Evolutionary conservation across 192 early-diverging fungal genomes (phyloP), one percentile per base, ranked within the genome.

Genomic region (Backusella macrospora): DNA sequence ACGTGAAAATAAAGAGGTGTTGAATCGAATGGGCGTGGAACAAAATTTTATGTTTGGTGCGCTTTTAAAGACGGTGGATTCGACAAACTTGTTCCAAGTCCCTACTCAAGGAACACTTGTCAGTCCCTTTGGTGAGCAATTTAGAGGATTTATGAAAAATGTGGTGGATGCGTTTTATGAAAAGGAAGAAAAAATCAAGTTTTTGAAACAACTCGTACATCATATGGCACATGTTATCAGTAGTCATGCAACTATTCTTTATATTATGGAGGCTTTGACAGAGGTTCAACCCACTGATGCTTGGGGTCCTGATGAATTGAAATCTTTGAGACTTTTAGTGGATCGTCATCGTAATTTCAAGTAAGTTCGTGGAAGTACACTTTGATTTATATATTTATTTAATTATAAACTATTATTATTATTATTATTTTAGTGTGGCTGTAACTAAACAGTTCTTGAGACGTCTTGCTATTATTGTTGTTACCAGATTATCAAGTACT

Each of bases 301-400:
- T 23, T 80, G 74, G 70, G 74, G 78, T 44, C n/a, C 70, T 16
- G 78, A 76, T 65, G 78, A 80, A 63, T 67, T 80, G 2, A 80
- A 80, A 38, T 75, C 78, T 13, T 29, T 80, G 15, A 70, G 78
- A 64, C 42, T 68, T 10, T 39, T 80, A 39, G 68, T 80, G 6
- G 78, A 80, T 68, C 47, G 73, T 34, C 74, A 80, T 62, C 47
- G 68, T 2, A 66, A 71, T 34, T 80, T 80, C 66, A 65, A 76
- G 71, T 76, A 76, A 65, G 45, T 75, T 13, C 3, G 0, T 14
- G n/a, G 0, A 46, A 12, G n/a, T 23, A 29, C 6, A 15, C n/a
- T 26, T 18, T 62, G n/a, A n/a, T 37, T 26, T 8, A 6, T n/a
- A 40, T 42, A 18, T 0, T n/a, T 43, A 12, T 44, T 16, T 63